These are phyloP conservation scores for Naganishia kalamii DNA, from an alignment of 768 basidiomycete species.

Conservation along the genomic window DNA sequence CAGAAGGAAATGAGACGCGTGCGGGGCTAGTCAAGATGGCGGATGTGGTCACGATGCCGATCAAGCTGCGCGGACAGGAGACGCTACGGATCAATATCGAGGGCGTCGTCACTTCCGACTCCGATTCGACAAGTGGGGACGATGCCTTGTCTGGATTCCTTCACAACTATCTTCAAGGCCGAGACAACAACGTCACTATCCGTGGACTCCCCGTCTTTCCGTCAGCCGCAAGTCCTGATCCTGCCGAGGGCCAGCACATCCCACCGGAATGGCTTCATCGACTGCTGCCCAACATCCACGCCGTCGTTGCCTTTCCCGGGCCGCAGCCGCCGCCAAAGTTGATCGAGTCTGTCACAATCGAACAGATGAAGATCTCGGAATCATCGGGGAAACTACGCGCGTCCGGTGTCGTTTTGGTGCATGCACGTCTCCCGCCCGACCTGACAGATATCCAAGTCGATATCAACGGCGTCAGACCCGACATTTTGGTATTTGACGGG, in stretches of 20 bases:
- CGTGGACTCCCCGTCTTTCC: constrained; percentile 30
- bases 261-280: constrained; percentile 36
- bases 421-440: constrained; percentile 57
- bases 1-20: background rate
- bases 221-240: background rate
- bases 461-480: constrained; percentile 51
- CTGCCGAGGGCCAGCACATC: background rate
- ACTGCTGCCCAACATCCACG: constrained; percentile 26
- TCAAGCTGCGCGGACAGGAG: constrained; percentile 26
- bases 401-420: constrained; percentile 40
- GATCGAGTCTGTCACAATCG: constrained; percentile 40
- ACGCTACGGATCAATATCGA: constrained; percentile 6
- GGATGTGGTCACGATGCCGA: constrained; percentile 39
- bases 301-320: constrained; percentile 39
- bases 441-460: constrained; percentile 59
- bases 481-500: constrained; percentile 43
- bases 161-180: constrained; percentile 39
- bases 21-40: constrained; percentile 30
- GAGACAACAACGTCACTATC: constrained; percentile 38
- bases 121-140: constrained; percentile 8
- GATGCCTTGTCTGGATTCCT: constrained; percentile 36
- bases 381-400: constrained; percentile 36
- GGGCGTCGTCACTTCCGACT: constrained; percentile 32
- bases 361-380: constrained; percentile 42
- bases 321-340: constrained; percentile 38